Base-by-base conservation (phyloP, 768 basidiomycete genomes). In the Psilocybe cyanescens region DNA sequence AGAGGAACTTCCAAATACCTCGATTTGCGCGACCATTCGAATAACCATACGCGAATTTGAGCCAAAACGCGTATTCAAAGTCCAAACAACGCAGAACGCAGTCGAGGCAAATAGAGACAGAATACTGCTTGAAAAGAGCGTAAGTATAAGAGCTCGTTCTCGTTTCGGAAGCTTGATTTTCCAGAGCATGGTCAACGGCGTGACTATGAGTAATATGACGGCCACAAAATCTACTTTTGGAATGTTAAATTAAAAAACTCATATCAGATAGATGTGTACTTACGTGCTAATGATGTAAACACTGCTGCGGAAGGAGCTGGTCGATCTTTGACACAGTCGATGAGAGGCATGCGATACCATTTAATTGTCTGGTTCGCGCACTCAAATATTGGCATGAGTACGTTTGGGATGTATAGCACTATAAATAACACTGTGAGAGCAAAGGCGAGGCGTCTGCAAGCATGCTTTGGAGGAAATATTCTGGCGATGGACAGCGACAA, bases 141-240 rank as follows among this genome's bases (percentile, higher is more conserved):
- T 51, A 3, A 71, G 60, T 29, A 75, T 67, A 37, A 75, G 53
- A n/a, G 60, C 47, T 9, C 69, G 67, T 35, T 72, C 64, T 11
- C 33, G 48, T 28, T 52, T 59, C 2, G 74, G 70, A 2, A 73
- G 54, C 24, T 61, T 66, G 45, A 71, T 54, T 24, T 60, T 65
- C 67, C 70, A 68, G 9, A 75, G 58, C 59, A 73, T 63, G n/a
- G 63, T 59, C 4, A 71, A 58, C 8, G 74, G 74, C 19, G 70
- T 68, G n/a, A 55, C 39, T 37, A 72, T 63, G 4, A 74, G 66
- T 28, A 66, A 61, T 8, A 64, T 60, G 60, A 74, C 74, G 11
- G 70, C 68, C 14, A 64, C n/a, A 30, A 72, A 52, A 50, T 74
- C 71, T n/a, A 66, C 73, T 74, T 8, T 12, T 17, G 54, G 19